Evolutionary conservation across 1,139 yeast genomes (phyloP).

Genomic region (Saccharomycopsis hybrid): DNA sequence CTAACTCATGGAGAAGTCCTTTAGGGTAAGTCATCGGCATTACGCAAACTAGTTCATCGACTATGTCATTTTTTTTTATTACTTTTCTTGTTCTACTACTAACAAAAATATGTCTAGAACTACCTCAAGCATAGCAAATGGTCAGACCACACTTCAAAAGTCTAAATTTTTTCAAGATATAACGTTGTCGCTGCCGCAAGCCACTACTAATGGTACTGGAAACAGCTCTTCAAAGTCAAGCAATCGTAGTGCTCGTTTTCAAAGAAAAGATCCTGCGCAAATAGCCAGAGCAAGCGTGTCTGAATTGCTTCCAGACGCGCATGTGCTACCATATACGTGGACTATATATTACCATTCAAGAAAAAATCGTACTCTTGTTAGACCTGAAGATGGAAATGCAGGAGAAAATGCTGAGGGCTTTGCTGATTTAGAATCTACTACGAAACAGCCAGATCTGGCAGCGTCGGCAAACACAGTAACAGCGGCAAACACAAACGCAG

Average conservation of each 20-base stretch:
- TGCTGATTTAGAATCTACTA: too few relatives aligned
- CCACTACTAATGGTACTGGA: neutral
- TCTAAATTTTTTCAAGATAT: conserved; percentile 7
- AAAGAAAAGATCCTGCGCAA: conserved; percentile 3
- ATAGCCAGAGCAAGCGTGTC: conserved; percentile 4
- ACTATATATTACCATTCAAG: conserved; percentile 19
- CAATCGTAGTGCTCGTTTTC: neutral
- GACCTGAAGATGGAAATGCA: conserved; percentile 1
- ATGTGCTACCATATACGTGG: conserved; percentile 20
- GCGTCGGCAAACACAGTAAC: too few relatives aligned
- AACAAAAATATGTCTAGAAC: too few relatives aligned
- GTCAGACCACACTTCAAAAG: neutral
- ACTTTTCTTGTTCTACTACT: too few relatives aligned
- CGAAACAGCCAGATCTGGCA: too few relatives aligned
- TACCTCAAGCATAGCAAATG: too few relatives aligned
- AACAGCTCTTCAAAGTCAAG: too few relatives aligned
- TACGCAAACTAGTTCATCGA: too few relatives aligned
- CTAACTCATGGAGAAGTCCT: too few relatives aligned
- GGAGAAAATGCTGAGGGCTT: neutral
- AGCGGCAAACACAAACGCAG: too few relatives aligned
- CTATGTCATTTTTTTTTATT: too few relatives aligned
- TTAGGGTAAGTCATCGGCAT: too few relatives aligned
- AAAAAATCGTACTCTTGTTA: conserved; percentile 1
- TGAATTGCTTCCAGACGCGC: conserved; percentile 5
- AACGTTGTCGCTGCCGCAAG: neutral